Percentiles rank a stretch among this genome's conserved stretches.
Conservation (phyloP, 805 yeast species). For the Isabelozyma rhagii region DNA sequence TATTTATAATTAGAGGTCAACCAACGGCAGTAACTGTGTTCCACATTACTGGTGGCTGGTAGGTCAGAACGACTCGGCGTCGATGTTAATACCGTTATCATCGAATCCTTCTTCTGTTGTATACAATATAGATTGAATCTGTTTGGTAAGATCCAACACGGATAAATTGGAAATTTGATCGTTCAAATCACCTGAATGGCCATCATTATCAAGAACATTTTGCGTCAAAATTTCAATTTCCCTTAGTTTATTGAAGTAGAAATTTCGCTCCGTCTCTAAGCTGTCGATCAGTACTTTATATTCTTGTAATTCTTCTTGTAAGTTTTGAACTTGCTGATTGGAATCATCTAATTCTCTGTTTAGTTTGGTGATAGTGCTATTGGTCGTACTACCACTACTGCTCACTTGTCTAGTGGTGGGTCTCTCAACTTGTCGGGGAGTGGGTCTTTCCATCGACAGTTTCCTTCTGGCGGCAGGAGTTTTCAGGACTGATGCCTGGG, state of each 20-base stretch:
- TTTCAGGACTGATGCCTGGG: neutral
- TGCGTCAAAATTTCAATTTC: constrained; percentile 83
- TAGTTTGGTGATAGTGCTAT: neutral
- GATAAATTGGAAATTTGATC: constrained; percentile 37
- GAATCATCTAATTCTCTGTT: constrained; percentile 49
- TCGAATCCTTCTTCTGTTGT: constrained; percentile 84
- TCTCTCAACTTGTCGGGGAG: neutral
- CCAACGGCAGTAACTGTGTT: too few species aligned
- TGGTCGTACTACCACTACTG: neutral
- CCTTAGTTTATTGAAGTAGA: constrained; percentile 84
- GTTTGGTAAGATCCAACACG: constrained; percentile 33
- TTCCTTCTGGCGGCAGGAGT: neutral
- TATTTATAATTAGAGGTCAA: too few species aligned
- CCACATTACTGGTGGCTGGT: too few species aligned
- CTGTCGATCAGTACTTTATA: constrained; percentile 59
- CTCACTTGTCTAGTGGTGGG: neutral
- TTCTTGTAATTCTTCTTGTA: constrained; percentile 54
- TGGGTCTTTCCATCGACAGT: neutral
- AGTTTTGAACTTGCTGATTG: constrained; percentile 33
- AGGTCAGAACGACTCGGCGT: constrained; percentile 13
- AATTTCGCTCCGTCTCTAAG: constrained; percentile 79
- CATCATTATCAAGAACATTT: constrained; percentile 32
- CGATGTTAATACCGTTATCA: constrained; percentile 21
- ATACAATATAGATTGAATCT: constrained; percentile 74
- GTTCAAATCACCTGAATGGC: constrained; percentile 27